A percentile compares a stretch with the other conserved stretches of the same genome.
These are phyloP conservation scores for Entomortierella chlamydospora DNA, from an alignment of 192 early-diverging fungal species.

Conservation along the genomic window DNA sequence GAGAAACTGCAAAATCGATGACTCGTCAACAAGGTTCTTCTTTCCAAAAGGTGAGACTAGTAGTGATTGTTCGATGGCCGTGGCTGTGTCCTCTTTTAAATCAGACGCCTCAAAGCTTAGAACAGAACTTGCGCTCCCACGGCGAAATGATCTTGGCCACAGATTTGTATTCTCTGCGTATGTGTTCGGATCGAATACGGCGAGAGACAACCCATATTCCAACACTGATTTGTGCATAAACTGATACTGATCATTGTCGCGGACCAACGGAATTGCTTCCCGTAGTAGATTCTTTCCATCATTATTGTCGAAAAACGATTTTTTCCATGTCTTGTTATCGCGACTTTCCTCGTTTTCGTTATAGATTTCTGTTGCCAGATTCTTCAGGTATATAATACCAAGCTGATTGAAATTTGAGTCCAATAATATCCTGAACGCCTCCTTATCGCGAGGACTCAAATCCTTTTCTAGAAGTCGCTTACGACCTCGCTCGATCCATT, in stretches of 20 bases:
- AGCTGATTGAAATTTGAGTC: no score
- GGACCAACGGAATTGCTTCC: not conserved
- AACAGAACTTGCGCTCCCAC: not conserved
- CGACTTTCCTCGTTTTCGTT: no score
- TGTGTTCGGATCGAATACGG: constrained; percentile 1
- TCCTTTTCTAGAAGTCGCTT: no score
- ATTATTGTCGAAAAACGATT: not conserved
- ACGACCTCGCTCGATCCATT: no score
- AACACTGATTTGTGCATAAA: constrained; percentile 2
- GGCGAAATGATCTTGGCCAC: not conserved
- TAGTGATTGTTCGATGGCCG: not conserved
- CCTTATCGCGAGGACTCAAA: no score
- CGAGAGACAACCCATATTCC: not conserved
- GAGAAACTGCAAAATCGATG: constrained; percentile 7
- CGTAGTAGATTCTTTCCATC: not conserved
- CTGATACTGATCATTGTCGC: constrained; percentile 4
- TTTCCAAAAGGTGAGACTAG: not conserved
- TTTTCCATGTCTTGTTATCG: not conserved
- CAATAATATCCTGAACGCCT: no score
- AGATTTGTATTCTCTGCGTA: not conserved
- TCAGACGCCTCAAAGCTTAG: not conserved
- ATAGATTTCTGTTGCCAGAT: no score
- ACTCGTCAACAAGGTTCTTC: constrained; percentile 7
- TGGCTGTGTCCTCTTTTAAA: not conserved
- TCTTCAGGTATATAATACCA: no score